phyloP scores from a whole-genome alignment of 2,329 filamentous ascomycete genomes.

The Triangularia setosa region DNA sequence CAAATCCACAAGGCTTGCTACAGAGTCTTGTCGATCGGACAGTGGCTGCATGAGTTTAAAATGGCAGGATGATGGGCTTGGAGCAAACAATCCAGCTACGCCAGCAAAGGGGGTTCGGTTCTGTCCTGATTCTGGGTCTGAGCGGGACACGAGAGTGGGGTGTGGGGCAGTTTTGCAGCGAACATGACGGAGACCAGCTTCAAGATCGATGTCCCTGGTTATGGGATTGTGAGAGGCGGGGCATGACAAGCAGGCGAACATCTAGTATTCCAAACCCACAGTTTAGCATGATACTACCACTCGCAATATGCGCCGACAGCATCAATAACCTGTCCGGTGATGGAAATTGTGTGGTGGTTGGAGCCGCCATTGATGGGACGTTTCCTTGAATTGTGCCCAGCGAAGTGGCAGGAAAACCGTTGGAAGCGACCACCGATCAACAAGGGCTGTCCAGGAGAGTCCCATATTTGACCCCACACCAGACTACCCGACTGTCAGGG shows the following conservation, averaged over 20 bases:
- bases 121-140: neutral
- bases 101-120: neutral
- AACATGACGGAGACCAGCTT: neutral
- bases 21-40: neutral
- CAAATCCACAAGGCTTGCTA: conserved; percentile 1
- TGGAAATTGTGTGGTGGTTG: neutral
- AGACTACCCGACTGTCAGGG: neutral
- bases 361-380: neutral
- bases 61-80: conserved; percentile 7
- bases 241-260: neutral
- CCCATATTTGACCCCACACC: neutral
- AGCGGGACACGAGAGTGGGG: neutral
- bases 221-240: neutral
- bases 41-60: conserved; percentile 7
- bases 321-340: neutral
- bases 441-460: neutral
- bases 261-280: neutral
- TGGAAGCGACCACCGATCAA: neutral
- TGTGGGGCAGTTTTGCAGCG: too few species aligned
- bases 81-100: conserved; percentile 1
- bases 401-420: neutral
- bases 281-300: neutral
- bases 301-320: neutral
- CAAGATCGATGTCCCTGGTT: neutral
- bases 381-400: neutral